phyloP scores from a whole-genome alignment of 371 early-diverging fungal species.

The Entomophthora muscae region DNA sequence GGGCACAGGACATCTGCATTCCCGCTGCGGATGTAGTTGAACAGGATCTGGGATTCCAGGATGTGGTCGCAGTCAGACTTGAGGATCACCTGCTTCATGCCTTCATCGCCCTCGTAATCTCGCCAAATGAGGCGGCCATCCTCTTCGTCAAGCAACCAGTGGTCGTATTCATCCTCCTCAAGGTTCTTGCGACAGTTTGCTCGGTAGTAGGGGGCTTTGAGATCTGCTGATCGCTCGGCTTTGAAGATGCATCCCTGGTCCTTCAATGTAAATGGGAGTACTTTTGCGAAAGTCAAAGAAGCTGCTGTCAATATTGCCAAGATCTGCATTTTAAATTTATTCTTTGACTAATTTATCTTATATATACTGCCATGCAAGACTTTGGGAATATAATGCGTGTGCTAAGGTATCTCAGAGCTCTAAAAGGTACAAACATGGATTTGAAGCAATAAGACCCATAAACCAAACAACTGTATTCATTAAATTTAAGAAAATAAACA shows the following conservation, averaged over 20 bases:
- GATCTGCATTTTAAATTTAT: too few relatives aligned
- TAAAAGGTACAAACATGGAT: too few relatives aligned
- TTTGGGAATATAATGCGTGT: too few relatives aligned
- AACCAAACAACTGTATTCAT: too few relatives aligned
- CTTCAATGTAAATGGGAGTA: not conserved
- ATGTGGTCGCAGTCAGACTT: conserved; percentile 5
- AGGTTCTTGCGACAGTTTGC: not conserved
- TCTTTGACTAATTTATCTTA: too few relatives aligned
- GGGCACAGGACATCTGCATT: not conserved
- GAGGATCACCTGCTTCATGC: not conserved
- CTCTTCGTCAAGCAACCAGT: not conserved
- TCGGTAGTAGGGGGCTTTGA: conserved; percentile 2
- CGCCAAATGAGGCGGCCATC: not conserved
- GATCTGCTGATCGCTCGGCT: not conserved
- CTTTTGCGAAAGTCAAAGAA: not conserved
- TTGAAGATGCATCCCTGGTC: not conserved
- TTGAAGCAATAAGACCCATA: too few relatives aligned
- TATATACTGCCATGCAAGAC: too few relatives aligned
- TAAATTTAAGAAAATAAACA: too few relatives aligned
- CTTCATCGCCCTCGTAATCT: not conserved
- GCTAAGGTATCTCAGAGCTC: too few relatives aligned
- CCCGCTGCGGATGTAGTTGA: not conserved
- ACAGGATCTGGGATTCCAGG: not conserved
- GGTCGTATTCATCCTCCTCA: not conserved
- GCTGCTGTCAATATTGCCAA: too few relatives aligned